Percentiles rank a stretch among this genome's conserved stretches.
Evolutionary conservation across 805 yeast genomes (phyloP).

Genomic region (Danielia oregonensis): DNA sequence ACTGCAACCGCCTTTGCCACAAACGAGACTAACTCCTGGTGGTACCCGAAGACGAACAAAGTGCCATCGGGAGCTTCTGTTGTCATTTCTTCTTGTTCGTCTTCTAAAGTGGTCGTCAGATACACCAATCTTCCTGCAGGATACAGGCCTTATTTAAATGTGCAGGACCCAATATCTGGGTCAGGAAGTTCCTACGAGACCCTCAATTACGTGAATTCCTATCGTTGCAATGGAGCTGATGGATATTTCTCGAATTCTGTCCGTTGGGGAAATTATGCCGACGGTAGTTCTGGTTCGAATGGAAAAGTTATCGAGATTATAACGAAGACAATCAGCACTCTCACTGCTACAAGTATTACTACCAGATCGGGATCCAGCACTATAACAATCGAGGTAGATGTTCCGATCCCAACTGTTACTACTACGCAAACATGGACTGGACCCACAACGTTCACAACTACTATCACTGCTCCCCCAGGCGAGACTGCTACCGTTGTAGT

Average conservation of each 20-base stretch:
- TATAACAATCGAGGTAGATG: conserved; percentile 4
- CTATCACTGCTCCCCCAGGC: conserved; percentile 4
- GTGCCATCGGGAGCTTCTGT: neutral
- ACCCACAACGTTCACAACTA: neutral
- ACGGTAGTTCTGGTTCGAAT: too few relatives aligned
- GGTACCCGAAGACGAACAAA: conserved; percentile 10
- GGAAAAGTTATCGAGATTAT: too few relatives aligned
- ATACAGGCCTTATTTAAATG: conserved; percentile 21
- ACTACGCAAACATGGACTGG: conserved; percentile 7
- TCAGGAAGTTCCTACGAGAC: neutral
- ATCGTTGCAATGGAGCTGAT: neutral
- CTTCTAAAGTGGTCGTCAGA: conserved; percentile 5
- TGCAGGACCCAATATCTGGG: conserved; percentile 1
- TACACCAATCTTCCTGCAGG: conserved; percentile 27
- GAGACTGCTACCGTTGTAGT: conserved; percentile 5
- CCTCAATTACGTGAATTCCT: neutral
- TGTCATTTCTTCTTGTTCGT: conserved; percentile 14
- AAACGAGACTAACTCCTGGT: conserved; percentile 20
- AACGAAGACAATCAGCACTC: neutral
- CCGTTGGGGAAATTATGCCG: too few relatives aligned
- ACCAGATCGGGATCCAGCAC: conserved; percentile 6
- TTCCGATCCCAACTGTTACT: conserved; percentile 6
- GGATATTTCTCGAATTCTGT: neutral
- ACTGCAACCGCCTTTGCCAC: conserved; percentile 18
- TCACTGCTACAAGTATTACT: neutral